phyloP scores from a whole-genome alignment of 2,329 filamentous ascomycete species.

The Teratosphaeria destructans region DNA sequence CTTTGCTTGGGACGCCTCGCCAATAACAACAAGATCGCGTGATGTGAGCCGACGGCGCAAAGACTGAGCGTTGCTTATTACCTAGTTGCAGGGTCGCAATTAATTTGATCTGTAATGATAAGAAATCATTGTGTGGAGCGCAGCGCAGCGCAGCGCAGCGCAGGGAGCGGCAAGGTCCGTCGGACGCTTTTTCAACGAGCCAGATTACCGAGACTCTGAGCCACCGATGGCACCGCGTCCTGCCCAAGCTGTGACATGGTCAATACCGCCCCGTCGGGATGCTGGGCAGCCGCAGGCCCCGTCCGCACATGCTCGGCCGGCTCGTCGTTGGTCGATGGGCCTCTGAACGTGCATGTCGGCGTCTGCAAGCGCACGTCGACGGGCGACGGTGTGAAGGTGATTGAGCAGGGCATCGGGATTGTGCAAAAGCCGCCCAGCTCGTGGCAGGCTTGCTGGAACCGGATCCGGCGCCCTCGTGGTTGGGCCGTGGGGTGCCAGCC shows the following conservation, averaged over 20 bases:
- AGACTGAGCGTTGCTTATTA: neutral
- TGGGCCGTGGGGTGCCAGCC: neutral
- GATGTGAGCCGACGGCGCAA: neutral
- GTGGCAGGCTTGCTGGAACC: neutral
- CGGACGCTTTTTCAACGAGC: neutral
- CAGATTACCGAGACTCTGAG: neutral
- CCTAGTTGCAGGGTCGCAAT: neutral
- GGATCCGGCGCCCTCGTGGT: neutral
- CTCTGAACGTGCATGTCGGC: neutral
- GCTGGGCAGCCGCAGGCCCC: neutral
- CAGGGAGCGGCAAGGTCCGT: neutral
- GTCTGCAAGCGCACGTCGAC: neutral
- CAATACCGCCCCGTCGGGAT: neutral
- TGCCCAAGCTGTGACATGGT: neutral
- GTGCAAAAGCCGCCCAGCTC: neutral
- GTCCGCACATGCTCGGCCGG: slow-evolving; percentile 11
- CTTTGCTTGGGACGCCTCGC: neutral
- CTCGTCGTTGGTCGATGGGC: slow-evolving; percentile 4
- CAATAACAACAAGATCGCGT: neutral
- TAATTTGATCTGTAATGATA: neutral
- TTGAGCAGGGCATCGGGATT: neutral
- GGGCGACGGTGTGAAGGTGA: neutral
- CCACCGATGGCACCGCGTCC: slow-evolving; percentile 4
- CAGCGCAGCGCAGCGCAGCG: no score
- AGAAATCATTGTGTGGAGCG: no score